Evolutionary conservation across 441 rosid genomes (phyloP), one percentile per base, ranked within the genome.

Genomic region (Manihot esculenta): DNA sequence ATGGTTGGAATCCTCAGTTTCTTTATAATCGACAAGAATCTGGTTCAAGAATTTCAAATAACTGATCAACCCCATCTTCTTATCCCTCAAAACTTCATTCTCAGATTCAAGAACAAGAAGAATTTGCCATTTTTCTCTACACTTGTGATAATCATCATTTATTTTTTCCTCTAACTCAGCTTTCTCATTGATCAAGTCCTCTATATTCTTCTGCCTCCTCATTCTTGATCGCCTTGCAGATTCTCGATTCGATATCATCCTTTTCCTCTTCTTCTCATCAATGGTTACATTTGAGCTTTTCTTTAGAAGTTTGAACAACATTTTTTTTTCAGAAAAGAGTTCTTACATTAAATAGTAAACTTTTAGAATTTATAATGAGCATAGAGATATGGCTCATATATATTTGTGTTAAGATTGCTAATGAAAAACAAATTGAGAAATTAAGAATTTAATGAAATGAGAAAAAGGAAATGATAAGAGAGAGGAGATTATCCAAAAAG

Each of bases 151-250:
- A 24, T 68, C 74, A 54, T 85, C 84, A 6, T 62, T 14, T 55
- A 81, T 69, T 69, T 79, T 73, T 59, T 80, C 68, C 78, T 90
- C 85, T 48, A 87, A 65, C 41, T 11, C 50, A 3, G 85, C 81
- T 53, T 84, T 90, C 80, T 88, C 92, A 2, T 60, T 50, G 0
- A 84, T 79, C 76, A 85, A 71, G 48, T 85, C 90, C 49, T 80
- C 81, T 64, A 84, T 54, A 48, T 79, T 69, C 47, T 80, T 84
- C 57, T 88, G 87, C 75, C 80, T 88, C 85, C 80, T 90, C 72
- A 88, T 61, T 72, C 96, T 79, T 5, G 96, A 90, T 71, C 96
- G 72, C 72, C 86, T 85, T 6, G 96, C 93, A 0, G 96, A 90
- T 78, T 90, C 93, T 60, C 92, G 68, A 75, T 90, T 90, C 7